These are phyloP conservation scores for Physcomitrium patens DNA, from an alignment of 225 moss, liverwort and hornwort genomes.

Conservation along the genomic window DNA sequence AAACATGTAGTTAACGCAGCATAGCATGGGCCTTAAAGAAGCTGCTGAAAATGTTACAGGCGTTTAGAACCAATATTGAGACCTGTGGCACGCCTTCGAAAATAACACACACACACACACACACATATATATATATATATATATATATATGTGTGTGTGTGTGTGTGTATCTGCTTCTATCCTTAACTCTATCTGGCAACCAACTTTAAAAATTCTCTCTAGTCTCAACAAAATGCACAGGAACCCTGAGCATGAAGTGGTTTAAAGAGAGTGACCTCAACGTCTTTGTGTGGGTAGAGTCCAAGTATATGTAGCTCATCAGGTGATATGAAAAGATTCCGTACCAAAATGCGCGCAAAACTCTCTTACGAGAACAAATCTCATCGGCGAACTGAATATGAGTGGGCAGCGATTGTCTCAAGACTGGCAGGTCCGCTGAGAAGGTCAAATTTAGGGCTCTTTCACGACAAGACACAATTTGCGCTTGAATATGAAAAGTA, in stretches of 20 bases:
- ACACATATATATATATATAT: no score
- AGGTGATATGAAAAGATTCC: not conserved
- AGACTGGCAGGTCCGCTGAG: not conserved
- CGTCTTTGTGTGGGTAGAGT: not conserved
- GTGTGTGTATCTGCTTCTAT: no score
- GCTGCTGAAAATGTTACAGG: not conserved
- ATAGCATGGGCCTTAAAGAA: not conserved
- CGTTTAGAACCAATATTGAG: not conserved
- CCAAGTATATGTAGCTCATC: not conserved
- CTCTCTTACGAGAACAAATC: not conserved
- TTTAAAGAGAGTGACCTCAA: not conserved
- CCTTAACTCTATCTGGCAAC: no score
- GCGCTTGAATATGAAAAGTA: not conserved
- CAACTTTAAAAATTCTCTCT: not conserved
- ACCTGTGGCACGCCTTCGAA: not conserved
- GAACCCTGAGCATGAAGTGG: no score
- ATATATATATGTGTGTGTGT: no score
- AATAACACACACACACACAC: not conserved
- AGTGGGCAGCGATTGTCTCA: not conserved
- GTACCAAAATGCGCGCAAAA: not conserved
- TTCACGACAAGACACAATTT: not conserved
- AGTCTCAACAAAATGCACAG: not conserved
- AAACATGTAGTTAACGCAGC: no score
- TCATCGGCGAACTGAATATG: no score
- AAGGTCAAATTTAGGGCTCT: slow-evolving; percentile 27